Evolutionary conservation across 805 yeast species (phyloP), one percentile per base, ranked within the genome.

Genomic region (Kluyveromyces siamensis): DNA sequence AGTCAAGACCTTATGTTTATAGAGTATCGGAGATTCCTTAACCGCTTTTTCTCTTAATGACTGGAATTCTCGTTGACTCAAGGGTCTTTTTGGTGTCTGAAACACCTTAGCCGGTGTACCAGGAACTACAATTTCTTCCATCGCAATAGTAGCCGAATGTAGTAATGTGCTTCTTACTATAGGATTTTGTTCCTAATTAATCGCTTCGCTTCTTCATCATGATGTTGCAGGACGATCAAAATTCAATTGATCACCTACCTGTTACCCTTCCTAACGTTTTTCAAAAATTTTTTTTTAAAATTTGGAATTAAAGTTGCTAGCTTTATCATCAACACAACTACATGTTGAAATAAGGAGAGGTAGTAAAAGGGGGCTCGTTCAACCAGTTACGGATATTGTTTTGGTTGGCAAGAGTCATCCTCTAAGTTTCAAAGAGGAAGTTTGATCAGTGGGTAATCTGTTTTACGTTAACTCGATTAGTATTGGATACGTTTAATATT

Each of bases 21-120:
- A 63, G 30, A 63, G 50, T 30, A 46, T 51, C 6, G 68, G 66
- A 1, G 66, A 56, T 30, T 65, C 66, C 33, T 48, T 55, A 8
- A 60, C 56, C 21, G 57, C 51, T 46, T 45, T 55, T 18, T 51
- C 57, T 44, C 60, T 51, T 30, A 62, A 27, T 2, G 57, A 50
- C 13, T 48, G 50, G 16, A 59, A 52, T 41, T 58, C 54, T 30
- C 57, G 59, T 27, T 49, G 48, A 4, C 61, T 54, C 14, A 62
- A 44, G n/a, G 56, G 56, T 35, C 55, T 52, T 35, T 49, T 38
- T 13, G 63, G 62, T 17, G 60, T 56, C n/a, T 52, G 45, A 35
- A 53, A 54, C 17, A 48, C 44, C 37, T 50, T 53, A n/a, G 44
- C 27, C 19, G 49, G 50, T 3, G 47, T 36, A 14, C 48, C 48